Evolutionary conservation across 202 grass and related monocot genomes (phyloP).

Genomic region (Miscanthus sacchariflorus): DNA sequence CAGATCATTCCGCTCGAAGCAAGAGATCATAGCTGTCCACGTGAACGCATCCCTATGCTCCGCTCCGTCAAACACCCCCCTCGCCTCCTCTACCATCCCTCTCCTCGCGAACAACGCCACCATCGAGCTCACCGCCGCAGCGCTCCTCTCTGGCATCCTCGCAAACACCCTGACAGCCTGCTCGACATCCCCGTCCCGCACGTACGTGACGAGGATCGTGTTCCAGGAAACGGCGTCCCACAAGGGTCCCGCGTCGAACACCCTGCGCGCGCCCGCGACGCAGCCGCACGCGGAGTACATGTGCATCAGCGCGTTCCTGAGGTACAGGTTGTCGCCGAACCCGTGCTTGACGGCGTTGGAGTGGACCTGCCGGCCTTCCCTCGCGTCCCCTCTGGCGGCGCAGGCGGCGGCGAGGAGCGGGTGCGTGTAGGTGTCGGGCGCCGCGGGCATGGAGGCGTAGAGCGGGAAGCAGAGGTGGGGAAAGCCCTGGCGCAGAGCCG

Average conservation of each 20-base stretch:
- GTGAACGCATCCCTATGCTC: constrained; percentile 59
- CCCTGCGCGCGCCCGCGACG: constrained; percentile 56
- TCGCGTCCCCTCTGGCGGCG: constrained; percentile 46
- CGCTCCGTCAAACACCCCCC: constrained; percentile 63
- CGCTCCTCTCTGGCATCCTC: constrained; percentile 61
- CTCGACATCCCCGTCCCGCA: constrained; percentile 56
- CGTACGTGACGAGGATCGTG: constrained; percentile 75
- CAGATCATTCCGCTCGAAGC: constrained; percentile 73
- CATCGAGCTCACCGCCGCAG: constrained; percentile 66
- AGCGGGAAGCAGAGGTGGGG: constrained; percentile 76
- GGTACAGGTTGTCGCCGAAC: constrained; percentile 67
- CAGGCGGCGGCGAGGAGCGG: constrained; percentile 67
- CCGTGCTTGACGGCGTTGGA: constrained; percentile 58
- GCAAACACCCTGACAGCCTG: constrained; percentile 58
- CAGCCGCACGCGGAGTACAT: constrained; percentile 83
- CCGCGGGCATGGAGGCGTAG: constrained; percentile 60
- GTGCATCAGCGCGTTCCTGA: constrained; percentile 68
- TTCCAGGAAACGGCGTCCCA: constrained; percentile 94
- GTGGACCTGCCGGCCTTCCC: constrained; percentile 73
- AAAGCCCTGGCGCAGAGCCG: constrained; percentile 38
- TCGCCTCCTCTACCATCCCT: constrained; percentile 62
- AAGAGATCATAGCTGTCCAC: constrained; percentile 82
- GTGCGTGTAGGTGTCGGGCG: constrained; percentile 69
- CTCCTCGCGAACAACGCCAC: constrained; percentile 70
- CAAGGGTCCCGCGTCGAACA: constrained; percentile 74